These are phyloP conservation scores for Forsythia viridissima DNA, from an alignment of 257 asterid genomes.

Conservation along the genomic window DNA sequence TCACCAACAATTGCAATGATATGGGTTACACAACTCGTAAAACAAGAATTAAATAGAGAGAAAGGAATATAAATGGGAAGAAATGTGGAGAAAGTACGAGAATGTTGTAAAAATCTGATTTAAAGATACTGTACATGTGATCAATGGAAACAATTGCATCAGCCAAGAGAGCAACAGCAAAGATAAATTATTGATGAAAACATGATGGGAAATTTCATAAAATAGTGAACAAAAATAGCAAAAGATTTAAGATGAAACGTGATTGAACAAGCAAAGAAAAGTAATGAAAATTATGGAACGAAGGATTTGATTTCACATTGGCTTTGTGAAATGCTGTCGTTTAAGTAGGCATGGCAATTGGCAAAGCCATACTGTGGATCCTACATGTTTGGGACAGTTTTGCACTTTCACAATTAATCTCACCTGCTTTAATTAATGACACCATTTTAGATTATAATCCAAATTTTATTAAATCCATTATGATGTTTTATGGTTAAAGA, in stretches of 20 bases:
- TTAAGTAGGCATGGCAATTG: conserved; percentile 21
- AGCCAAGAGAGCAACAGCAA: not conserved
- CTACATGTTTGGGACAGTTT: conserved; percentile 3
- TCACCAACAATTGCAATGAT: not conserved
- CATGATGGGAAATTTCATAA: conserved; percentile 23
- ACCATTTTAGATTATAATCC: no score
- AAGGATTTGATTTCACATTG: not conserved
- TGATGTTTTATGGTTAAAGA: no score
- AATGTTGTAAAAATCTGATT: not conserved
- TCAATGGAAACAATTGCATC: not conserved
- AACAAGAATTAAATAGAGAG: not conserved
- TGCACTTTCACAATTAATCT: no score
- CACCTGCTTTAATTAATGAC: no score
- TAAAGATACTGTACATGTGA: not conserved
- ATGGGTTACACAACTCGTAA: not conserved
- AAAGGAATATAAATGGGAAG: not conserved
- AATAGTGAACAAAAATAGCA: not conserved
- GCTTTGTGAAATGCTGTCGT: conserved; percentile 7
- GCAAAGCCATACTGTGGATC: conserved; percentile 28
- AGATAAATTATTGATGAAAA: conserved; percentile 8
- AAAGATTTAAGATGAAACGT: not conserved
- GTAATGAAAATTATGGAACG: not conserved
- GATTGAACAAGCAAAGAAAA: not conserved
- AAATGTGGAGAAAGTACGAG: not conserved
- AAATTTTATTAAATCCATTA: no score